phyloP scores from a whole-genome alignment of 768 basidiomycete genomes.

The Sporobolomyces phaffii region DNA sequence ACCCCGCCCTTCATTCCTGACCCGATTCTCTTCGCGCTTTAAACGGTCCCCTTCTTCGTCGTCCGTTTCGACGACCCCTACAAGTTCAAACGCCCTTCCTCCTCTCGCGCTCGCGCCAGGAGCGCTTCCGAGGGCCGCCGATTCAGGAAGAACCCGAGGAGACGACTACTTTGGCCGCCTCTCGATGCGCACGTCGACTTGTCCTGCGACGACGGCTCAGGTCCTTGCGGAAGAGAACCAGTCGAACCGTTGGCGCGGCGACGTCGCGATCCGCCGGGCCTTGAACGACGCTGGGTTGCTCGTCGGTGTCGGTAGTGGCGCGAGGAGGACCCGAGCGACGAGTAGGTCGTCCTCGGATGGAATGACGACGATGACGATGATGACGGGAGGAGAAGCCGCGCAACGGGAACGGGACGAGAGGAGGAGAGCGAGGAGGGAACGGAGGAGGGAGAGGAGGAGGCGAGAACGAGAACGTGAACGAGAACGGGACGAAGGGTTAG shows the following conservation, averaged over 20 bases:
- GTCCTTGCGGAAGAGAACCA: conserved; percentile 3
- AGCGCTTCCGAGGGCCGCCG: too few relatives aligned
- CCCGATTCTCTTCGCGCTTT: conserved; percentile 1
- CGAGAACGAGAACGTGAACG: conserved; percentile 17
- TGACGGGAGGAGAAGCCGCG: too few relatives aligned
- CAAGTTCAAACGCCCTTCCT: too few relatives aligned
- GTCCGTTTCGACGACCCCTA: too few relatives aligned
- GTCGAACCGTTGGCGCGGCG: neutral
- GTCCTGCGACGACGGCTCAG: neutral
- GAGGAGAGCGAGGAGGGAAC: neutral
- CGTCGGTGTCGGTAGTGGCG: neutral
- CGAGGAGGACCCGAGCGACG: neutral
- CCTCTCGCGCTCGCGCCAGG: neutral
- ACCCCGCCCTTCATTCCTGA: neutral
- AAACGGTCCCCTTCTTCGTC: neutral
- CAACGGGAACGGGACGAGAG: conserved; percentile 14
- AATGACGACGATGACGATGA: neutral
- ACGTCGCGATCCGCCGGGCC: neutral
- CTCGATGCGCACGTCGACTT: neutral
- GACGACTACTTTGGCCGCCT: neutral
- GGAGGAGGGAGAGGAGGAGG: conserved; percentile 9
- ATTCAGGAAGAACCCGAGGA: too few relatives aligned
- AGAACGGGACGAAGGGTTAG: conserved; percentile 17
- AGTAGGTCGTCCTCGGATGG: too few relatives aligned
- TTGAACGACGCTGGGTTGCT: conserved; percentile 14